Conservation (phyloP, 1,284 basidiomycete genomes). For the Somion occarium region DNA sequence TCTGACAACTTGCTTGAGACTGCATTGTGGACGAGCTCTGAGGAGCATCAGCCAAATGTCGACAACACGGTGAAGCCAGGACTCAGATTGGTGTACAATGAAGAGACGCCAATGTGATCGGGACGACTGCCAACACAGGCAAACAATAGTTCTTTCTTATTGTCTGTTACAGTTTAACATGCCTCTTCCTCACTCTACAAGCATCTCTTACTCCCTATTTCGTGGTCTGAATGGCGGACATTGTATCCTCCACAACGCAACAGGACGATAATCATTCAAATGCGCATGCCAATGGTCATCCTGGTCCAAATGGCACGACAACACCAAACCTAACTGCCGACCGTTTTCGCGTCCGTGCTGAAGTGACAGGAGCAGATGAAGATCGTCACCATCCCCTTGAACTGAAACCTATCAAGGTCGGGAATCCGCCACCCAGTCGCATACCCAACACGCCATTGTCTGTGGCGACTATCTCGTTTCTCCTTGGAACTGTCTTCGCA, state of each 20-base stretch:
- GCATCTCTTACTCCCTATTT: too few species aligned
- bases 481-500: conserved; percentile 62
- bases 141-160: conserved; percentile 10
- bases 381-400: conserved; percentile 41
- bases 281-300: too few species aligned
- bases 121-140: conserved; percentile 1
- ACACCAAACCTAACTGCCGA: not conserved
- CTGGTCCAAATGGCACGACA: too few species aligned
- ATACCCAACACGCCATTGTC: conserved; percentile 84
- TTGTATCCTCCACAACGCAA: too few species aligned
- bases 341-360: not conserved
- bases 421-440: conserved; percentile 33
- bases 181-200: too few species aligned
- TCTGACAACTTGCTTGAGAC: conserved; percentile 10
- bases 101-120: not conserved
- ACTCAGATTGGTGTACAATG: not conserved
- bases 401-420: conserved; percentile 42
- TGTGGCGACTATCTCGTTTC: conserved; percentile 68
- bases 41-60: not conserved
- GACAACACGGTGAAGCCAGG: not conserved
- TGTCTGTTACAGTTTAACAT: too few species aligned
- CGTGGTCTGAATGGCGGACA: too few species aligned
- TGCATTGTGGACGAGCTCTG: not conserved
- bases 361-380: conserved; percentile 2
- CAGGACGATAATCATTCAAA: too few species aligned